Percentiles rank a stretch among this genome's conserved stretches.
These are phyloP conservation scores for Zasmidium cellare DNA, from an alignment of 2,329 filamentous ascomycete genomes.

Conservation along the genomic window DNA sequence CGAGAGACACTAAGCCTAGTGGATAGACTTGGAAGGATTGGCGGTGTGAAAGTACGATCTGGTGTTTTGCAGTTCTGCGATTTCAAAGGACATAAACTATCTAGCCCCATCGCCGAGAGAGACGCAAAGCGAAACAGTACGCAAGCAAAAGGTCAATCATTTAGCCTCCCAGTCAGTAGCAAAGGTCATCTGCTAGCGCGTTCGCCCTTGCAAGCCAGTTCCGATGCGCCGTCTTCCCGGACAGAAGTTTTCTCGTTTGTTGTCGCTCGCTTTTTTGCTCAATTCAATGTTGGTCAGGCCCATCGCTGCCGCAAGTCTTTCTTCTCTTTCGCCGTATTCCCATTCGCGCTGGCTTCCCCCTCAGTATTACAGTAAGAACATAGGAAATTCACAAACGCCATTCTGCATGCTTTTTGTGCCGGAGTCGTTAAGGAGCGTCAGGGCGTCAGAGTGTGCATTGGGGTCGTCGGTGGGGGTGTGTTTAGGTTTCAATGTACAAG, in stretches of 20 bases:
- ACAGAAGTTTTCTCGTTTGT: background rate
- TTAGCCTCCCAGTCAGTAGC: background rate
- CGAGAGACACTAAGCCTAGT: too few relatives aligned
- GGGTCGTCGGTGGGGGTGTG: background rate
- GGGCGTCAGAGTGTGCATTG: background rate
- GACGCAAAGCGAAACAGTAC: background rate
- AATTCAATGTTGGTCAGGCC: background rate
- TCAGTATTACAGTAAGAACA: background rate
- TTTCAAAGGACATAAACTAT: background rate
- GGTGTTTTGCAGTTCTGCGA: too few relatives aligned
- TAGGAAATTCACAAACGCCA: background rate
- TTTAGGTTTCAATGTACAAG: conserved; percentile 5
- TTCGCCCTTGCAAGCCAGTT: background rate
- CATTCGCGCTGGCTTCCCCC: background rate
- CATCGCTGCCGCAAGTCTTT: background rate
- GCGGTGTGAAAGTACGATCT: too few relatives aligned
- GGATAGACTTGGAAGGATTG: too few relatives aligned
- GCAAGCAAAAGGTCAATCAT: background rate
- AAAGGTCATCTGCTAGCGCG: background rate
- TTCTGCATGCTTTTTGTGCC: background rate
- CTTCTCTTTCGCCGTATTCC: background rate
- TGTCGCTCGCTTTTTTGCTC: background rate
- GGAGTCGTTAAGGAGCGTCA: background rate
- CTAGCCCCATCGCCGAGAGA: background rate
- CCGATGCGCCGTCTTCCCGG: background rate